Evolutionary conservation across 1,284 basidiomycete genomes (phyloP).

Genomic region (Microbotryum violaceum): DNA sequence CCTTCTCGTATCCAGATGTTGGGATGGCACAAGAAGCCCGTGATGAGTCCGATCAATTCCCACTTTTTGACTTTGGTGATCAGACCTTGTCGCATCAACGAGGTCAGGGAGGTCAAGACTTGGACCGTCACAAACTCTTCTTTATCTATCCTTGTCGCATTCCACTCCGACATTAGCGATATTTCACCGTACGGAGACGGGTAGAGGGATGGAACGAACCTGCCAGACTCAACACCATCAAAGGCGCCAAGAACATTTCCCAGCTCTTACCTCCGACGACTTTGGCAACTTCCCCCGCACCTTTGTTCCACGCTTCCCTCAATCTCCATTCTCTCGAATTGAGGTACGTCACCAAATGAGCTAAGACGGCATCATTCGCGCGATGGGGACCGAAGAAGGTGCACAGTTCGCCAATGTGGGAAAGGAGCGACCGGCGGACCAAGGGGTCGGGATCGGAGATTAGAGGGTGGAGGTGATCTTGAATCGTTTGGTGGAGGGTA

Average conservation of each 20-base stretch:
- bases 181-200: background rate
- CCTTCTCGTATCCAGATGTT: conserved; percentile 95
- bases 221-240: conserved; percentile 86
- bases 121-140: conserved; percentile 89
- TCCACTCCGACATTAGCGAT: background rate
- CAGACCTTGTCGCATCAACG: conserved; percentile 73
- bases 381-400: conserved; percentile 85
- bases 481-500: conserved; percentile 75
- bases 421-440: conserved; percentile 52
- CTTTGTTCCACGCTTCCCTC: conserved; percentile 86
- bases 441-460: conserved; percentile 49
- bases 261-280: conserved; percentile 78
- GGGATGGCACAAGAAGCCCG: conserved; percentile 89
- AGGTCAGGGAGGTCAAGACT: conserved; percentile 75
- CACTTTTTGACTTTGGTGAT: conserved; percentile 88
- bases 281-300: conserved; percentile 86
- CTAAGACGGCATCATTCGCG: conserved; percentile 88
- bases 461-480: conserved; percentile 75
- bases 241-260: conserved; percentile 82
- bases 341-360: conserved; percentile 97
- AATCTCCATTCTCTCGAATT: conserved; percentile 85
- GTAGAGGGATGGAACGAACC: conserved; percentile 48
- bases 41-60: conserved; percentile 78
- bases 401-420: conserved; percentile 78
- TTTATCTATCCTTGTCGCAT: conserved; percentile 54